These are phyloP conservation scores for Rhododendron williamsianum DNA, from an alignment of 148 eudicot genomes.

Conservation along the genomic window DNA sequence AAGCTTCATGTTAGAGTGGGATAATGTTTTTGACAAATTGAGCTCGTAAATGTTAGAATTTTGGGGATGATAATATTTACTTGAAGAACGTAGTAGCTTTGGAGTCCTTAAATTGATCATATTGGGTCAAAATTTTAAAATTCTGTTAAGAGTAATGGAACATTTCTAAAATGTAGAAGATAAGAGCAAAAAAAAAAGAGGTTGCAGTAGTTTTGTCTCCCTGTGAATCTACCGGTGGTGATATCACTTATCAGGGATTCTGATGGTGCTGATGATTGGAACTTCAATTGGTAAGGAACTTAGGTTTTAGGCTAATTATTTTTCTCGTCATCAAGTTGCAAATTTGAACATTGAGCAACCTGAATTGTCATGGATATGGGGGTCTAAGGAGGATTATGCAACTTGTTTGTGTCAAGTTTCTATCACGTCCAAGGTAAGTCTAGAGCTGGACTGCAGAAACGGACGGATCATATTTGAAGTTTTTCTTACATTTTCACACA, in stretches of 20 bases:
- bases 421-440: background rate
- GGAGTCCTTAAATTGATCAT: background rate
- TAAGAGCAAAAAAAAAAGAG: too few species aligned
- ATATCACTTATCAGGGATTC: background rate
- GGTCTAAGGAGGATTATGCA: background rate
- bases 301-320: background rate
- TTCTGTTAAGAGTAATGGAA: background rate
- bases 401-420: background rate
- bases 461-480: too few species aligned
- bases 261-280: background rate
- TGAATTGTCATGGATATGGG: background rate
- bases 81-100: background rate
- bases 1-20: background rate
- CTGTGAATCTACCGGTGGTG: background rate
- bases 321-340: background rate
- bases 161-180: too few species aligned
- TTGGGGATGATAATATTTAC: background rate
- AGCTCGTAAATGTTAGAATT: background rate
- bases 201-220: background rate
- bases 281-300: background rate
- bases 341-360: background rate
- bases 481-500: too few species aligned
- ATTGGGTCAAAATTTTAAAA: background rate
- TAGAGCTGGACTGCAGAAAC: background rate
- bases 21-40: background rate